Base-by-base conservation (phyloP, 208 protist genomes). In the Crithidia expoeki region DNA sequence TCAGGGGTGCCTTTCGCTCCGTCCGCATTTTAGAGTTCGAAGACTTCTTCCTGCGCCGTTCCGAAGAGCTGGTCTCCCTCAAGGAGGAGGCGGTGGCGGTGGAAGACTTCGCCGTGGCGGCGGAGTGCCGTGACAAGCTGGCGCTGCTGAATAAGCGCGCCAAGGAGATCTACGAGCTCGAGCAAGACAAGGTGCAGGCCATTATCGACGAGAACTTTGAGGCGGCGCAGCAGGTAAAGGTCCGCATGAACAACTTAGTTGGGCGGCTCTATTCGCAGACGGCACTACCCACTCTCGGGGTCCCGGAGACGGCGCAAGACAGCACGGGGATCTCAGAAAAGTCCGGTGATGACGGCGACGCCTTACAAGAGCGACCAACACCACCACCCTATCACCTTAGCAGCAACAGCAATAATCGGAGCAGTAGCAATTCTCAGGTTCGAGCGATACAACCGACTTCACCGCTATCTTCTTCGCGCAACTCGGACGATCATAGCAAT, bases 131-230 rank as follows among this genome's bases (percentile, higher is more conserved):
- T 11, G 88, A 95, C 62, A 86, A 88, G 60, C 77, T 97, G 28
- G 80, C 85, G 12, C 36, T 78, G 16, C 78, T 96, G 68, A 94
- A 95, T 52, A 44, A 59, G 4, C 47, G 59, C 17, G 84, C 89
- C 1, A 80, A 76, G 71, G 60, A 79, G 21, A 85, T 97, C n/a
- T 94, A 95, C 65, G 76, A 93, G 42, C 66, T 95, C 3, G 89
- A 95, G 73, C 86, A 93, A 44, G 80, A 91, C 19, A 97, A 97
- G 79, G 88, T 96, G 34, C 82, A 93, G 47, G 88, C 91, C n/a
- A 95, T 97, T 52, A 88, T 94, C 56, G 83, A 94, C 33, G 91
- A 97, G 55, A 80, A 96, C 63, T 97, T 96, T 84, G 92, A 90
- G 16, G 67, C 74, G 11, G 94, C 94, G 16, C 84, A 95, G 65